A percentile compares a stretch with the other conserved stretches of the same genome.
These are phyloP conservation scores for Mycena polygramma DNA, from an alignment of 768 basidiomycete species.

Conservation along the genomic window DNA sequence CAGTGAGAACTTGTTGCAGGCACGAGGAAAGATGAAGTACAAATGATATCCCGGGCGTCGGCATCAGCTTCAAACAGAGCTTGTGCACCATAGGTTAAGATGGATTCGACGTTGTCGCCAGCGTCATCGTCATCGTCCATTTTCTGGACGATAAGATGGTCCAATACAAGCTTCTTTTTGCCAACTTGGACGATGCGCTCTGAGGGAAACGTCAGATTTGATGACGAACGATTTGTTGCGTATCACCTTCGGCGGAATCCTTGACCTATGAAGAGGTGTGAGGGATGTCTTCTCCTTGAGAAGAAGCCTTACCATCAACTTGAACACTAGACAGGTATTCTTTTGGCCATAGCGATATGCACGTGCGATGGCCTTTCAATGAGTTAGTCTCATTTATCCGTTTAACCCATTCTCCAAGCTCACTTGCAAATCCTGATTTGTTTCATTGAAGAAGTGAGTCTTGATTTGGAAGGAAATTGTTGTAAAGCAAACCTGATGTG, in stretches of 20 bases:
- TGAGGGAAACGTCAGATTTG: conserved; percentile 45
- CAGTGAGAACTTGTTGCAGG: conserved; percentile 12
- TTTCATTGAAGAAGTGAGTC: neutral
- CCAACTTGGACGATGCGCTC: conserved; percentile 93
- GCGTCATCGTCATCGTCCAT: conserved; percentile 88
- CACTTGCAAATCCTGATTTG: conserved; percentile 85
- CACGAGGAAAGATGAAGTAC: conserved; percentile 52
- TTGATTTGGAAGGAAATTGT: conserved; percentile 2
- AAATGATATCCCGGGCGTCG: conserved; percentile 75
- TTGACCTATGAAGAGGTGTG: conserved; percentile 59
- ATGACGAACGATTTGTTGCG: neutral
- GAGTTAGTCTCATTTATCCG: conserved; percentile 15
- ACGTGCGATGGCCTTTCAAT: conserved; percentile 87
- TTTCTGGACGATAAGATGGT: conserved; percentile 96
- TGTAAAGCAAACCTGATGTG: conserved; percentile 80
- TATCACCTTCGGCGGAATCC: conserved; percentile 87
- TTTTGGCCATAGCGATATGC: conserved; percentile 95
- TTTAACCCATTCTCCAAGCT: conserved; percentile 37
- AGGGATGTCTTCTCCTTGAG: neutral
- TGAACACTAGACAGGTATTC: conserved; percentile 96
- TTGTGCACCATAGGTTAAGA: conserved; percentile 90
- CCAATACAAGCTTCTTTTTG: conserved; percentile 95
- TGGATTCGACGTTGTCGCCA: conserved; percentile 87
- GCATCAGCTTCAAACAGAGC: conserved; percentile 82
- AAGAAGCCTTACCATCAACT: conserved; percentile 73